Conservation (phyloP, 208 protist species). For the Phytomonas sp. region DNA sequence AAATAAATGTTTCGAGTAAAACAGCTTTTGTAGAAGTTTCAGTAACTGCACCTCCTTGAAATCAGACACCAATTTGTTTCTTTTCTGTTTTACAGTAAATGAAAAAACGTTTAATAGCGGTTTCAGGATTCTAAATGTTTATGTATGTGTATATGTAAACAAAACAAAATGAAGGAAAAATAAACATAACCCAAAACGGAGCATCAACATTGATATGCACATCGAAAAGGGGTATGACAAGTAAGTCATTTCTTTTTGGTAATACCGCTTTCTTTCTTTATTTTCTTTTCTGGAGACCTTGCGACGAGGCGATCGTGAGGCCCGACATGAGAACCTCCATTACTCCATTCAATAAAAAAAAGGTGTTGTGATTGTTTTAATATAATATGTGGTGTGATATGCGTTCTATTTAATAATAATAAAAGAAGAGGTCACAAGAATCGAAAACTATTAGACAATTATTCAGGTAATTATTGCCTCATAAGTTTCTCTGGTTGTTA, state of each 20-base stretch:
- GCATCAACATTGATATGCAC: background rate
- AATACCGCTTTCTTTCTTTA: constrained; percentile 10
- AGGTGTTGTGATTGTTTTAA: no score
- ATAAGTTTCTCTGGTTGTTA: no score
- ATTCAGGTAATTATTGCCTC: no score
- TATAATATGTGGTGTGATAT: no score
- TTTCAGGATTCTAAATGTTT: background rate
- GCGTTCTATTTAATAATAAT: no score
- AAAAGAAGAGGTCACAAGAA: no score
- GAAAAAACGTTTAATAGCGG: background rate
- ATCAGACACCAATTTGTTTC: background rate
- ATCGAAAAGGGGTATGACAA: constrained; percentile 7
- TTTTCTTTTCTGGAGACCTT: no score
- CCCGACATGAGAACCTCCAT: no score
- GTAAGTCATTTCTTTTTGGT: background rate
- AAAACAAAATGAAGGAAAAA: background rate
- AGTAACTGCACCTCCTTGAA: background rate
- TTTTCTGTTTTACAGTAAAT: background rate
- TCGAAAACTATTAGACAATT: no score
- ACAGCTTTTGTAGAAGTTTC: background rate
- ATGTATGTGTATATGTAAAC: background rate
- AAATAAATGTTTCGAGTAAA: background rate
- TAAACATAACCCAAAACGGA: background rate
- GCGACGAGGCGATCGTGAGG: no score
- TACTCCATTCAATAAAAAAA: no score